Evolutionary conservation across 352 stramenopile species (phyloP), one percentile per base, ranked within the genome.

Genomic region (Globisporangium heterothallicum): DNA sequence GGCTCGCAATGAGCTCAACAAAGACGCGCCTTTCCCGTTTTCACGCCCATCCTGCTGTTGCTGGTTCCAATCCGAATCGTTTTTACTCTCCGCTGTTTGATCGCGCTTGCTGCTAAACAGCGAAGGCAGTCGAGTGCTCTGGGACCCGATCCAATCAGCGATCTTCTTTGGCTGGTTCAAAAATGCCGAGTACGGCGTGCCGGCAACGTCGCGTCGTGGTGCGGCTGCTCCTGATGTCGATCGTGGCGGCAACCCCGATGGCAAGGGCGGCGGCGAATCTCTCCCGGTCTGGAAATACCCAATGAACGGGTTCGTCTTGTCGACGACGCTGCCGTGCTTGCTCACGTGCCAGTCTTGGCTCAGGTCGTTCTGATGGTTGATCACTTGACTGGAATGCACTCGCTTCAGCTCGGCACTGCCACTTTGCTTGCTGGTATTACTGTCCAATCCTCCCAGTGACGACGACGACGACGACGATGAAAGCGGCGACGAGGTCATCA

Each of bases 291-390:
- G 76, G 56, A 93, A 93, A 50, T 91, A 93, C 29, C 82, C 82
- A 52, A 93, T 89, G 57, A 93, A 93, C 19, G 82, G 82, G 49
- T 93, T 93, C 32, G 69, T 89, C 70, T 93, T 93, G 70, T 92
- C 77, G 14, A 92, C 79, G 14, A 69, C 70, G 16, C 61, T 75
- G 9, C 68, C 69, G 35, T 76, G 63, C 44, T 73, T 81, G 38
- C 56, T 61, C 9, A 66, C 32, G 14, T 84, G 61, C 35, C 58
- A 40, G 10, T 79, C 57, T 5, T 71, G 54, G 34, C 61, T 55
- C 14, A 67, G 49, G 46, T 41, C 42, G 36, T 14, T 34, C 55
- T 50, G 57, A 35, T 46, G 41, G 27, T 45, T 26, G 49, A 57
- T 40, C 16, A 53, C 38, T 38, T 34, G 35, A 43, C 14, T 59